A percentile compares a stretch with the other conserved stretches of the same genome.
Conservation (phyloP, 352 stramenopile species). For the Pythium rhizo-oryzae region DNA sequence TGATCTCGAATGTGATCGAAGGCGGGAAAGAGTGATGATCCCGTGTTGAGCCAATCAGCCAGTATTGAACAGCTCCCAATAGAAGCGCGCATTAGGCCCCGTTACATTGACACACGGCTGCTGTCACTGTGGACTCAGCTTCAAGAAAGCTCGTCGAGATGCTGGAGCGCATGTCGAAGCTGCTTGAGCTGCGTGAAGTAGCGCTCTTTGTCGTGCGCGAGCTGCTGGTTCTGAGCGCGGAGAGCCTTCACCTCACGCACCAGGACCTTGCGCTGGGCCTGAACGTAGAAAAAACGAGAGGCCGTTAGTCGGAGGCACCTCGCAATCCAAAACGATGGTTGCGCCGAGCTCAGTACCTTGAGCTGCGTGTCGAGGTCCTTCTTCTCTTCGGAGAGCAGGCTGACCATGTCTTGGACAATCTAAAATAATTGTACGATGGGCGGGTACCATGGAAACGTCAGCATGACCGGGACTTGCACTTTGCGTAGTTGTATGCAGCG, state of each 20-base stretch:
- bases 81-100: not conserved
- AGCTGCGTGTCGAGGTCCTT: constrained; percentile 72
- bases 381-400: constrained; percentile 75
- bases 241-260: constrained; percentile 82
- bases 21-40: constrained; percentile 26
- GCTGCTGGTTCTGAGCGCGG: constrained; percentile 65
- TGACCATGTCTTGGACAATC: constrained; percentile 86
- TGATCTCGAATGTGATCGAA: constrained; percentile 35
- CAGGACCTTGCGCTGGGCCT: constrained; percentile 79
- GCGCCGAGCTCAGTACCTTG: constrained; percentile 31
- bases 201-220: constrained; percentile 62
- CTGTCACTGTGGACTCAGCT: constrained; percentile 14
- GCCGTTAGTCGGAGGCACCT: not conserved
- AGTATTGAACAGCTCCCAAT: constrained; percentile 8
- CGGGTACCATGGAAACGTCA: not conserved
- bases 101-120: not conserved
- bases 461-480: not conserved
- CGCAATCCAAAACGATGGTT: not conserved
- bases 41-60: constrained; percentile 21
- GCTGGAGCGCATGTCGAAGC: constrained; percentile 70
- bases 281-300: not conserved
- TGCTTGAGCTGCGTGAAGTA: constrained; percentile 81
- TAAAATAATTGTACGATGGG: constrained; percentile 17
- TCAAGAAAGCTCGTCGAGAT: constrained; percentile 61
- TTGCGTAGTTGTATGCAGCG: not conserved